Percentiles rank a stretch among this genome's conserved stretches.
Evolutionary conservation across 2,329 filamentous ascomycete genomes (phyloP).

Genomic region (Claviceps cyperi): DNA sequence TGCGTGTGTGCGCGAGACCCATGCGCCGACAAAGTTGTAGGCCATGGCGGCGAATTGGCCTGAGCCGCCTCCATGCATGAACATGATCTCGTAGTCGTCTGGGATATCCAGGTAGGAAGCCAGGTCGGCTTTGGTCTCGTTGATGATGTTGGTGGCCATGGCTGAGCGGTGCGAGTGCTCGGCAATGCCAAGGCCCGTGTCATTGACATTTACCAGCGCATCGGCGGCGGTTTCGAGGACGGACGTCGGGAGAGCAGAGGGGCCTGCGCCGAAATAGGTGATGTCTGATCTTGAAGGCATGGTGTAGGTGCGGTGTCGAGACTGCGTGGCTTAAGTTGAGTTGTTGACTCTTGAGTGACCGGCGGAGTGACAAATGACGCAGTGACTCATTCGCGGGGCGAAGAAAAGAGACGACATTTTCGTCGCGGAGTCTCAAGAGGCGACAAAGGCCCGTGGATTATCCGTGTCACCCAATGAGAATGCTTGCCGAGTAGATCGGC

Average conservation of each 20-base stretch:
- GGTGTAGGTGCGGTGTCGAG: not conserved
- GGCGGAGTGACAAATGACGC: not conserved
- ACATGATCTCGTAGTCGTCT: slow-evolving; percentile 73
- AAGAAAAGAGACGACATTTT: not conserved
- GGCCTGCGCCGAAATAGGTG: slow-evolving; percentile 81
- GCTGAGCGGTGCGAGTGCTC: slow-evolving; percentile 83
- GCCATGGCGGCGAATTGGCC: slow-evolving; percentile 74
- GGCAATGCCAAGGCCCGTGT: slow-evolving; percentile 67
- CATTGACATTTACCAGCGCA: slow-evolving; percentile 69
- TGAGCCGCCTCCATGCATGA: slow-evolving; percentile 74
- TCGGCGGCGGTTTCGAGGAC: slow-evolving; percentile 65
- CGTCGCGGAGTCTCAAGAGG: not conserved
- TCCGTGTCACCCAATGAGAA: not conserved
- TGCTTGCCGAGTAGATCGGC: not conserved
- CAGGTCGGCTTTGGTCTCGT: slow-evolving; percentile 62
- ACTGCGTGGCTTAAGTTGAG: not conserved
- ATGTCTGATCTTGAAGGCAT: slow-evolving; percentile 44
- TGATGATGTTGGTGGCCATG: slow-evolving; percentile 64
- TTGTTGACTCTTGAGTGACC: not conserved
- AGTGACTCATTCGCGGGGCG: not conserved
- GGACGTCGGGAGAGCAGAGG: slow-evolving; percentile 68
- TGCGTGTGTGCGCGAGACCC: slow-evolving; percentile 57
- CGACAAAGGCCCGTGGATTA: not conserved
- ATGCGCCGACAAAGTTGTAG: slow-evolving; percentile 72
- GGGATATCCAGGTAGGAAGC: slow-evolving; percentile 66